A percentile compares a stretch with the other conserved stretches of the same genome.
These are phyloP conservation scores for Aspergillus awamori DNA, from an alignment of 2,329 filamentous ascomycete genomes.

Conservation along the genomic window DNA sequence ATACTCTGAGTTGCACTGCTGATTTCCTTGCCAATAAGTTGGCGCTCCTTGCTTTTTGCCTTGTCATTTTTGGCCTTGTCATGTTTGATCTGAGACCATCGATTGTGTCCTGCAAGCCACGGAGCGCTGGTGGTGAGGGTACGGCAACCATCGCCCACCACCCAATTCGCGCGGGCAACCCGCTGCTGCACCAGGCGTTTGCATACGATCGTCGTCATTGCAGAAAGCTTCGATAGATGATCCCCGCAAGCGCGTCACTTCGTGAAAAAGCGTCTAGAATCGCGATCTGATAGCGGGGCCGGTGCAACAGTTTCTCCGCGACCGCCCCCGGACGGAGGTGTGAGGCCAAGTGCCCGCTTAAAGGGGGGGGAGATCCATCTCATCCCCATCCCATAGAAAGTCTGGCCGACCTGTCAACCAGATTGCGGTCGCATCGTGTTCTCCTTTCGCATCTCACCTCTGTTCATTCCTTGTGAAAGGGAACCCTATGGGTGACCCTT, in stretches of 20 bases:
- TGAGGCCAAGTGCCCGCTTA: slow-evolving; percentile 25
- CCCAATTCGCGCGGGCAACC: slow-evolving; percentile 4
- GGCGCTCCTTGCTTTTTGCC: slow-evolving; percentile 72
- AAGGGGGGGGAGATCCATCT: slow-evolving; percentile 11
- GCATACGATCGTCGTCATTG: slow-evolving; percentile 32
- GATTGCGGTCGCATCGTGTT: not conserved
- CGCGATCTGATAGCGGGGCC: slow-evolving; percentile 18
- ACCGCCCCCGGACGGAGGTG: slow-evolving; percentile 29
- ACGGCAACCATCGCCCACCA: slow-evolving; percentile 40
- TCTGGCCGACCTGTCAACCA: not conserved
- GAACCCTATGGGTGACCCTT: slow-evolving; percentile 18
- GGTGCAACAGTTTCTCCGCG: slow-evolving; percentile 36
- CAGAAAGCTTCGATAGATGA: not conserved
- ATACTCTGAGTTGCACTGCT: slow-evolving; percentile 73
- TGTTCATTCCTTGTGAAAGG: not conserved
- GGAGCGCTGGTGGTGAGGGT: slow-evolving; percentile 51
- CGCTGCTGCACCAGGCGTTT: slow-evolving; percentile 24
- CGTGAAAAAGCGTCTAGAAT: slow-evolving; percentile 2
- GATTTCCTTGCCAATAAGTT: slow-evolving; percentile 70
- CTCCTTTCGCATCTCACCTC: slow-evolving; percentile 8
- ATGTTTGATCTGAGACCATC: slow-evolving; percentile 96
- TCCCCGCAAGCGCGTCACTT: not conserved
- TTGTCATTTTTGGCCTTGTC: slow-evolving; percentile 85
- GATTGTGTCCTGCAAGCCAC: slow-evolving; percentile 73
- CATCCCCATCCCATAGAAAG: not conserved